These are phyloP conservation scores for Fusarium hainanense DNA, from an alignment of 2,329 filamentous ascomycete genomes.

Conservation along the genomic window DNA sequence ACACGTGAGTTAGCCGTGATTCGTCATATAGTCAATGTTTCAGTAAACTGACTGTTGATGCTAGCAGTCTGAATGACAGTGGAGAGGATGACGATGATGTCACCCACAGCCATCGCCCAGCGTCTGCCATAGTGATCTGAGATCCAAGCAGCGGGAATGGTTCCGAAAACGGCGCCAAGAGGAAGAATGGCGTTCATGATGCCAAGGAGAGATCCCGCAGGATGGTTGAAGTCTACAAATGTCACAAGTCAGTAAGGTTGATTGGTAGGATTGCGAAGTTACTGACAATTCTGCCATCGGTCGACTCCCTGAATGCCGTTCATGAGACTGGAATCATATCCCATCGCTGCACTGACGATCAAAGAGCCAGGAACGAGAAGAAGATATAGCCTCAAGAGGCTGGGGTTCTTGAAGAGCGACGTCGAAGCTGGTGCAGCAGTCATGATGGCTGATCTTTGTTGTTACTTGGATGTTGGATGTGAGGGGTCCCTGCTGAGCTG, in stretches of 20 bases:
- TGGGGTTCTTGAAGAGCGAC: neutral
- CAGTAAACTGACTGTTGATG: constrained; percentile 44
- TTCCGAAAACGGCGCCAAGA: constrained; percentile 55
- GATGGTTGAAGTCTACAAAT: constrained; percentile 48
- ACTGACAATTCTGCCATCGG: neutral
- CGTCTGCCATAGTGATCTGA: constrained; percentile 51
- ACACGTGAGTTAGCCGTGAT: neutral
- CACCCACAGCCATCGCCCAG: constrained; percentile 51
- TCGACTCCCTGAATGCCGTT: neutral
- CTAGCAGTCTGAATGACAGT: constrained; percentile 52
- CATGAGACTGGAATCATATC: neutral
- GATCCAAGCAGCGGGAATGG: constrained; percentile 52
- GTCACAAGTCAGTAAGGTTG: neutral
- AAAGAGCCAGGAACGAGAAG: neutral
- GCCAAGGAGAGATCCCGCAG: constrained; percentile 52
- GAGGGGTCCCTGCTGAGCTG: neutral
- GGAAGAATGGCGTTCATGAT: constrained; percentile 54
- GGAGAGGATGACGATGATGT: constrained; percentile 53
- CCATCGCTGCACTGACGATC: neutral
- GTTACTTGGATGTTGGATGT: no score
- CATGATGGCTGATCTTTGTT: neutral
- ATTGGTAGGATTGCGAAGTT: no score
- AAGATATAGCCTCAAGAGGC: neutral
- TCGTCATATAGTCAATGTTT: no score
- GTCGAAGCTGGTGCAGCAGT: neutral